A percentile compares a stretch with the other conserved stretches of the same genome.
phyloP scores from a whole-genome alignment of 75 land plant species.

The Picea sitchensis region DNA sequence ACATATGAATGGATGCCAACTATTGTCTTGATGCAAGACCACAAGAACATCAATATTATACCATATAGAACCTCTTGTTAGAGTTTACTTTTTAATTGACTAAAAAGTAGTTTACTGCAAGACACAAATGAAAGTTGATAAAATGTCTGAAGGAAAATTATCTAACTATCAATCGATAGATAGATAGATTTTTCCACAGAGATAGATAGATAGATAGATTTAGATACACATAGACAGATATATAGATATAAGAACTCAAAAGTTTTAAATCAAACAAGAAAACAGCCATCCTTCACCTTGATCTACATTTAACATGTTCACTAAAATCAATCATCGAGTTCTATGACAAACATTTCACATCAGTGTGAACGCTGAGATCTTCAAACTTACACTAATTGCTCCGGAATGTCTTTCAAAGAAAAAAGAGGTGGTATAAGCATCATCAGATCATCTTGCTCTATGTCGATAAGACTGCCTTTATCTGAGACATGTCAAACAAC shows the following conservation, averaged over 20 bases:
- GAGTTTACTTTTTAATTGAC: not conserved
- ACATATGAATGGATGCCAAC: not conserved
- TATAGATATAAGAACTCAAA: not conserved
- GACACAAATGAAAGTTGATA: not conserved
- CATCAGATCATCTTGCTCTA: conserved; percentile 78
- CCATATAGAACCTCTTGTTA: not conserved
- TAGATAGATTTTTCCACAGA: too few relatives aligned
- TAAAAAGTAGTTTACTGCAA: not conserved
- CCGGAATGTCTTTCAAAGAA: conserved; percentile 81
- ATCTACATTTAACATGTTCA: not conserved
- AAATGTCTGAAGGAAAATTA: not conserved
- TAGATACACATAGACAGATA: too few relatives aligned
- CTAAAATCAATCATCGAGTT: too few relatives aligned
- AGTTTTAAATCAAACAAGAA: not conserved
- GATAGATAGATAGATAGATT: too few relatives aligned
- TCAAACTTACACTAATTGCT: conserved; percentile 71
- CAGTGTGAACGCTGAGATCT: not conserved
- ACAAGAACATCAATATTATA: not conserved
- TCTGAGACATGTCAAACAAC: conserved; percentile 21
- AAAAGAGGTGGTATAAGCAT: conserved; percentile 82
- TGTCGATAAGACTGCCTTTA: conserved; percentile 44
- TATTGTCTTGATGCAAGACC: not conserved
- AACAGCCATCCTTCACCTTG: not conserved
- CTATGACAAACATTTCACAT: not conserved
- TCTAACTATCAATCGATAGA: too few relatives aligned